phyloP scores from a whole-genome alignment of 495 filamentous ascomycete genomes.

The Hyaloscypha hepaticicola region DNA sequence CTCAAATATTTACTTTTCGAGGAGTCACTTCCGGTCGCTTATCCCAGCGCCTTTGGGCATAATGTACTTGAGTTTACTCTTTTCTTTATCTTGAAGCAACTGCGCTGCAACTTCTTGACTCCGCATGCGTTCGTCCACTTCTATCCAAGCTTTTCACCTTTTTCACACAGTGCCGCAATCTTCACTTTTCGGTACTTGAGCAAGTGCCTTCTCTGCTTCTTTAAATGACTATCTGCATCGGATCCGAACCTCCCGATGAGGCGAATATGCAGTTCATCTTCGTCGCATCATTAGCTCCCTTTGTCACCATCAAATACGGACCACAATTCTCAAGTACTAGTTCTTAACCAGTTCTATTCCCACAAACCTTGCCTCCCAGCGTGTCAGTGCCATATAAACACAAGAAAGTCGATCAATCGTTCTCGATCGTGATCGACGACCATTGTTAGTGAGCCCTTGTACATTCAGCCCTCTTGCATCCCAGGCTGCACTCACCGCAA shows the following conservation, averaged over 20 bases:
- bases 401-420: not conserved
- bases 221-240: not conserved
- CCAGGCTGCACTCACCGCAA: not conserved
- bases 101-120: not conserved
- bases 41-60: no score
- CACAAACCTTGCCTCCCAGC: not conserved
- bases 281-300: no score
- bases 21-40: not conserved
- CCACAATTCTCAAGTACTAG: no score
- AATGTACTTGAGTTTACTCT: not conserved
- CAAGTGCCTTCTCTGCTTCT: not conserved
- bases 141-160: not conserved
- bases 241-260: not conserved
- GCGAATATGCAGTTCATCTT: no score
- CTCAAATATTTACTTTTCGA: not conserved
- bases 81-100: not conserved
- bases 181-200: no score
- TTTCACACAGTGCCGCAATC: not conserved
- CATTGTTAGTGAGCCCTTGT: not conserved
- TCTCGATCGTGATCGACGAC: not conserved
- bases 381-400: not conserved
- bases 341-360: no score
- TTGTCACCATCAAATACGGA: no score
- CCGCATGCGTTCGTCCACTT: not conserved
- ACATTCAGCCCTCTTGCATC: not conserved